Base-by-base conservation (phyloP, 371 early-diverging fungal genomes). In the Umbelopsis sp. region DNA sequence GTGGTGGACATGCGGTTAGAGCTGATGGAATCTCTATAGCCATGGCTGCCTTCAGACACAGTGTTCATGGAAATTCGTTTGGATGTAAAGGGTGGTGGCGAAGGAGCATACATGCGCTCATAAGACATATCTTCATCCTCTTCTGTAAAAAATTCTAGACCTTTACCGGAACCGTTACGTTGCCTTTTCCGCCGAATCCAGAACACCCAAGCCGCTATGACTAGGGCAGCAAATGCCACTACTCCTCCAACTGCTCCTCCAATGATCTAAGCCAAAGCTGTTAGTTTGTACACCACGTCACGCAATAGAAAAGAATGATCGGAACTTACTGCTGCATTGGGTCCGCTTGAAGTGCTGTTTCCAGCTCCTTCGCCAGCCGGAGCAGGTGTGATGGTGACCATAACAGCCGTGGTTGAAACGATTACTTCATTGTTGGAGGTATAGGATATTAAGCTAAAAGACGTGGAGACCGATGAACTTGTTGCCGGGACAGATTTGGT, bases 211-310 rank as follows among this genome's bases (percentile, higher is more conserved):
- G 57, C 57, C 4, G 57, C 57, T 35, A 57, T 57, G 16, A 57
- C 35, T 16, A 57, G 10, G 14, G 57, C 57, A 35, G 57, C 57
- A 57, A 57, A 57, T 16, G 16, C 57, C 9, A 57, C 57, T 16
- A 57, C 57, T 35, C 57, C 57, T 14, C 57, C 57, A 14, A 57
- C 57, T 3, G 57, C 57, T 10, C 57, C 57, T 57, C 57, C 57
- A 35, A 57, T 57, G 35, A 57, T 29, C 57, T 57, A 35, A 48
- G 16, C 48, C 41, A 41, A 41, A 41, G 2, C 41, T 41, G 41
- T 41, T 12, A 41, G 41, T 41, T 41, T 41, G 41, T 41, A 41
- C 41, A 4, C 41, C 41, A 41, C 41, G 41, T 41, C 29, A 29
- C 29, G 29, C 29, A 29, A 1, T 3, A 29, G 29, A 29, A 29